Percentiles rank a stretch among this genome's conserved stretches.
Conservation (phyloP, 495 filamentous ascomycete genomes). For the Penicillium cosmopolitanum region DNA sequence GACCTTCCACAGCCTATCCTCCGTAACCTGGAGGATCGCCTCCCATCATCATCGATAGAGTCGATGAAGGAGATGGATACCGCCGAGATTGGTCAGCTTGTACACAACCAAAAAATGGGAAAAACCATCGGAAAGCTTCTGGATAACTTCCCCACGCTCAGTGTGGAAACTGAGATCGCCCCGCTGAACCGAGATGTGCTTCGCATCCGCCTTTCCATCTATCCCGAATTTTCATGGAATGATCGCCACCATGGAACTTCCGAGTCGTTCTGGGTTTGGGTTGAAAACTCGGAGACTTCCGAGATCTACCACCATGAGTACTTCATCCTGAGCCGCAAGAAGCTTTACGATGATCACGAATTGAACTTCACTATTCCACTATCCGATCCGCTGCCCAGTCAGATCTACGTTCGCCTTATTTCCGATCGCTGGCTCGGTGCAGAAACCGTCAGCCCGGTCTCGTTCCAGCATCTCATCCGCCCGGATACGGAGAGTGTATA, state of each 20-base stretch:
- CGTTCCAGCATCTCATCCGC: slow-evolving; percentile 96
- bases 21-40: slow-evolving; percentile 78
- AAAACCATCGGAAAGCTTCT: slow-evolving; percentile 77
- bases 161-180: slow-evolving; percentile 89
- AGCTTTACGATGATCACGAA: slow-evolving; percentile 91
- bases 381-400: slow-evolving; percentile 86
- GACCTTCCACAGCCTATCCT: slow-evolving; percentile 83
- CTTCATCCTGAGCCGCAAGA: slow-evolving; percentile 87
- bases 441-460: slow-evolving; percentile 93
- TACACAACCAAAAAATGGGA: slow-evolving; percentile 89
- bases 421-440: slow-evolving; percentile 97
- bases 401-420: slow-evolving; percentile 93
- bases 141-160: slow-evolving; percentile 89
- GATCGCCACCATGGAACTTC: slow-evolving; percentile 92
- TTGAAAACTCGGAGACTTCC: slow-evolving; percentile 96
- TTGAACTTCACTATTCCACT: slow-evolving; percentile 97
- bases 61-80: slow-evolving; percentile 87
- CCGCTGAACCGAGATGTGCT: slow-evolving; percentile 94
- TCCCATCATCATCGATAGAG: slow-evolving; percentile 73
- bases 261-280: slow-evolving; percentile 98
- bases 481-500: slow-evolving; percentile 98
- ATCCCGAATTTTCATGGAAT: slow-evolving; percentile 93
- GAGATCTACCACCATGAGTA: slow-evolving; percentile 98
- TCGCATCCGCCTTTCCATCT: slow-evolving; percentile 80
- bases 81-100: slow-evolving; percentile 86